Conservation (phyloP, 2,329 filamentous ascomycete genomes). For the Exophiala bonariae region DNA sequence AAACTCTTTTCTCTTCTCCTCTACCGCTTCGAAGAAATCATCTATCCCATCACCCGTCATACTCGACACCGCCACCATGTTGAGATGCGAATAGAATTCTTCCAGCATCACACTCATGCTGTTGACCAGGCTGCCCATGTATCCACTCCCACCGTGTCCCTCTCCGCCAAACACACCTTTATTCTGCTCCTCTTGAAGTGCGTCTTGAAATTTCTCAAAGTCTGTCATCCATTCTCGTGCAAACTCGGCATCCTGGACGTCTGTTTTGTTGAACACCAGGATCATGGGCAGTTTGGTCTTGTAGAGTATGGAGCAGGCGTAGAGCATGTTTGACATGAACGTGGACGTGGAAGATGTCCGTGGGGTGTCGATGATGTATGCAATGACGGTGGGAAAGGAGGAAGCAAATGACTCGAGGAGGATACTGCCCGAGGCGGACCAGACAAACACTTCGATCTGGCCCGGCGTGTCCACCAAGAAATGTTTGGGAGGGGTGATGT, state of each 20-base stretch:
- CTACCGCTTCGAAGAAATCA: constrained; percentile 88
- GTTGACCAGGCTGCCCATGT: constrained; percentile 94
- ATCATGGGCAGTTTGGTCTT: constrained; percentile 99
- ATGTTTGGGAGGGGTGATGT: constrained; percentile 69
- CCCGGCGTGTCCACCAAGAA: constrained; percentile 95
- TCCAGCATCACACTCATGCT: constrained; percentile 98
- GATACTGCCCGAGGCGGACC: constrained; percentile 94
- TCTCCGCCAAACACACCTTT: constrained; percentile 72
- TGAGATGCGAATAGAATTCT: constrained; percentile 94
- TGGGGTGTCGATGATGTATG: constrained; percentile 96
- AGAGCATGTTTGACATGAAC: constrained; percentile 99
- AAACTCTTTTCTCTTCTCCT: constrained; percentile 85
- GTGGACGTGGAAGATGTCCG: constrained; percentile 89
- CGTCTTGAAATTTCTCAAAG: constrained; percentile 91
- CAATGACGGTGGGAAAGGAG: constrained; percentile 93
- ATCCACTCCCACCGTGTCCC: constrained; percentile 79
- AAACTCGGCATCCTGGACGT: constrained; percentile 86
- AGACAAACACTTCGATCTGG: constrained; percentile 98
- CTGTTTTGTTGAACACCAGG: constrained; percentile 98
- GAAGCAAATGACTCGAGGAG: constrained; percentile 89
- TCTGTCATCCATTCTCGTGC: constrained; percentile 99
- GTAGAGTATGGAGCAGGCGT: constrained; percentile 97
- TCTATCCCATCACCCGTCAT: constrained; percentile 90
- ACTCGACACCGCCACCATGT: constrained; percentile 87
- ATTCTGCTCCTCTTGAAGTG: constrained; percentile 77